Percentiles rank a stretch among this genome's conserved stretches.
Conservation (phyloP, 1,284 basidiomycete species). For the Leccinum solheimii region DNA sequence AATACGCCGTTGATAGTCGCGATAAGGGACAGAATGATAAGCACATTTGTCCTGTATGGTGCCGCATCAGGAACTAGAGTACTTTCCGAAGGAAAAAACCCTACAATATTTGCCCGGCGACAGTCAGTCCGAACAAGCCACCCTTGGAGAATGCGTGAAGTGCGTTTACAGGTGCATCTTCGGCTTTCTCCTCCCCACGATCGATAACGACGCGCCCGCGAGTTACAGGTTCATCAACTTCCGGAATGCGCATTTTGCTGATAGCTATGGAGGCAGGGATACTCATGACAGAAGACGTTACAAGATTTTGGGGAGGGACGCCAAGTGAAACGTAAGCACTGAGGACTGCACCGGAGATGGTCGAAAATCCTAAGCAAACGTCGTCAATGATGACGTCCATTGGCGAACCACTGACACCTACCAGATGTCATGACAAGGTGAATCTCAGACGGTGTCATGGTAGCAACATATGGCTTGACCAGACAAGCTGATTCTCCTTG, state of each 20-base stretch:
- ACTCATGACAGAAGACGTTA: conserved; percentile 92
- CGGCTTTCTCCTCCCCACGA: conserved; percentile 61
- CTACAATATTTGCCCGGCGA: conserved; percentile 83
- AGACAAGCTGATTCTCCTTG: conserved; percentile 87
- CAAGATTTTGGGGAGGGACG: conserved; percentile 78
- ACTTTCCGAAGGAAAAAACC: conserved; percentile 24
- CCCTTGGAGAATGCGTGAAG: conserved; percentile 90
- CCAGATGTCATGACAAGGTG: conserved; percentile 91
- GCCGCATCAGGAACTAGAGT: conserved; percentile 3
- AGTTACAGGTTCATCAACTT: conserved; percentile 83
- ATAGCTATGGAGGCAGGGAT: conserved; percentile 93
- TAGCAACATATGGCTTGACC: conserved; percentile 82
- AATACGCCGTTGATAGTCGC: conserved; percentile 82
- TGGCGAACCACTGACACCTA: conserved; percentile 25
- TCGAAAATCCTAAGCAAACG: conserved; percentile 63
- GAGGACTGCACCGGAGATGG: conserved; percentile 88
- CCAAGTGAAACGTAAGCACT: conserved; percentile 83
- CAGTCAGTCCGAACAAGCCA: conserved; percentile 81
- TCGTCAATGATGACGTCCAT: conserved; percentile 4
- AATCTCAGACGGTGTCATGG: conserved; percentile 88
- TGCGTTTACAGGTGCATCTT: conserved; percentile 65
- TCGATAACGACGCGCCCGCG: conserved; percentile 79
- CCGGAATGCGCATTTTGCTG: conserved; percentile 83
- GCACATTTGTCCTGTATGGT: conserved; percentile 62
- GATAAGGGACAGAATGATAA: conserved; percentile 80